These are phyloP conservation scores for Nicotiana knightiana DNA, from an alignment of 257 asterid genomes.

Conservation along the genomic window DNA sequence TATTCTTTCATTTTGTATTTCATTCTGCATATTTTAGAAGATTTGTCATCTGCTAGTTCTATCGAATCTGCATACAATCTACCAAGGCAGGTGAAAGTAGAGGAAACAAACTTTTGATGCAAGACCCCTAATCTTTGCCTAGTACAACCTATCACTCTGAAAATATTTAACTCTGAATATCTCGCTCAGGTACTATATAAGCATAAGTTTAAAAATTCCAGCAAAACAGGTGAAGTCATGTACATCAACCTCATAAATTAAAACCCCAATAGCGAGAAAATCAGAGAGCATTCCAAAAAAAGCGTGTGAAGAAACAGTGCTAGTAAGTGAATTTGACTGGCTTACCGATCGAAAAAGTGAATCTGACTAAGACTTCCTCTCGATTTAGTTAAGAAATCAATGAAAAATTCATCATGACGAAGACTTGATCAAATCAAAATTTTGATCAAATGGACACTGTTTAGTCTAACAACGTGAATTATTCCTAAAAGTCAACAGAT, in stretches of 20 bases:
- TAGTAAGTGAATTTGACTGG: neutral
- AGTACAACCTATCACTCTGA: neutral
- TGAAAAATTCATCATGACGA: neutral
- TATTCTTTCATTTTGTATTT: neutral
- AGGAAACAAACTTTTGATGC: neutral
- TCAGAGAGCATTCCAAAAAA: neutral
- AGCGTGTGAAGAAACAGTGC: neutral
- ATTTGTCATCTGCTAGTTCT: neutral
- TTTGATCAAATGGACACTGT: neutral
- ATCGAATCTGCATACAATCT: neutral
- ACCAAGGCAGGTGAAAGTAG: neutral
- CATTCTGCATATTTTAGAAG: neutral
- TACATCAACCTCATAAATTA: neutral
- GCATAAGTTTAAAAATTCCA: neutral
- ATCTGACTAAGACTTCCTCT: neutral
- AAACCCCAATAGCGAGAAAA: neutral
- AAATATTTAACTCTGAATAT: neutral
- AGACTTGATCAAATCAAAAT: neutral
- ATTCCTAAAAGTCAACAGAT: neutral
- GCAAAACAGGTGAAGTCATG: neutral
- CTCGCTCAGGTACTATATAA: neutral
- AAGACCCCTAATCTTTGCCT: neutral
- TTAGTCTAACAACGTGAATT: neutral
- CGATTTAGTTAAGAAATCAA: neutral
- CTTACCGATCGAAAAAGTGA: neutral